Evolutionary conservation across 2,329 filamentous ascomycete species (phyloP), one percentile per base, ranked within the genome.

Genomic region (Monosporascus ibericus): DNA sequence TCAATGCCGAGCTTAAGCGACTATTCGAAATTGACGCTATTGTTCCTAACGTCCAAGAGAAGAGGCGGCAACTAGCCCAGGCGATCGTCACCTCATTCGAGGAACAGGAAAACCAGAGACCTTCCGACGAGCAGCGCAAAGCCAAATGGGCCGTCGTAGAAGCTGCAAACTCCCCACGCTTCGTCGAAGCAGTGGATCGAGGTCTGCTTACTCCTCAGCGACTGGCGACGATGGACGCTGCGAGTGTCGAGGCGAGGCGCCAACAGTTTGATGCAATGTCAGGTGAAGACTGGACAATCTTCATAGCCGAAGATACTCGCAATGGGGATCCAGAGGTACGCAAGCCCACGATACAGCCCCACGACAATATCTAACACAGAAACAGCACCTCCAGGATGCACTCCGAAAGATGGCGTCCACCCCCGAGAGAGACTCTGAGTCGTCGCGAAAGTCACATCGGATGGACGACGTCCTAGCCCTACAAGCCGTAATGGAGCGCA

Each of bases 381-480:
- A 49, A 44, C 47, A 64, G 59, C 60, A 65, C 52, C 49, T 61
- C 5, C 56, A 55, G 22, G 37, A 51, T 48, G 59, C 57, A 42
- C 52, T 60, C 20, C 55, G 20, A 4, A 59, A 56, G 47, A 52
- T 59, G 49, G 49, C 53, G 15, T 52, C 48, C 8, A 52, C 49
- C 18, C 40, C 57, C 44, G 53, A 49, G 39, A 47, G 22, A 3
- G 56, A 52, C 8, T 30, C 44, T 18, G 34, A 48, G 37, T 22
- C 39, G 39, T 34, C 20, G 37, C 54, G 48, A 24, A 66, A 61
- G 52, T 60, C 62, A 36, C 58, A 58, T 47, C 57, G 58, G n/a
- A 17, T 63, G 14, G 64, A 64, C 48, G 64, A 67, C 48, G 54
- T 52, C n/a, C 42, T 54, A 11, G 62, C 58, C 22, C 20, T 64